Base-by-base conservation (phyloP, 139 green algal species). In the Limnomonas spitsbergensis region DNA sequence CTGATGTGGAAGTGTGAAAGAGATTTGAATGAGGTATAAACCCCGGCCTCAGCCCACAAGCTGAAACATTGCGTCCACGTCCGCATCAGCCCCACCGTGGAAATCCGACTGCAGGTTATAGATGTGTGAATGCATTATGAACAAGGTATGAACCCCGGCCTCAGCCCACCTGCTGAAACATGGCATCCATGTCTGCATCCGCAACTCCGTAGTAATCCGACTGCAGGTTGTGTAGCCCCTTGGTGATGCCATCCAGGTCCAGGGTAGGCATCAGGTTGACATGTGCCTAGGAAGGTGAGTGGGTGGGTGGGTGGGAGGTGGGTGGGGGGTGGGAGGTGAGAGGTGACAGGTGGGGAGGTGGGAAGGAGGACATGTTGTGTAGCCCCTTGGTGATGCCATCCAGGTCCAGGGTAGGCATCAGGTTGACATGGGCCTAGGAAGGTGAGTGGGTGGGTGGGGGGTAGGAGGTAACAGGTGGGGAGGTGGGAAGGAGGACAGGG, bases 11-110 rank as follows among this genome's bases (percentile, higher is more conserved):
- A n/a, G n/a, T n/a, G n/a, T n/a, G n/a, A n/a, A n/a, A n/a, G n/a
- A n/a, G n/a, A n/a, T n/a, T n/a, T n/a, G n/a, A n/a, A n/a, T n/a
- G n/a, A n/a, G n/a, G n/a, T n/a, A n/a, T n/a, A n/a, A n/a, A n/a
- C n/a, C n/a, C n/a, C n/a, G n/a, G n/a, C n/a, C n/a, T n/a, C n/a
- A n/a, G 47, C 76, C 1, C 37, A 80, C 76, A 72, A 84, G 78
- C 38, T 56, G 34, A 38, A 87, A 87, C 82, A 87, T 87, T 20
- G 78, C 74, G 56, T 87, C 82, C 78, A 83, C 72, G 37, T 87
- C 82, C 2, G 82, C 78, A 37, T 87, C 82, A 35, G 78, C 82
- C 35, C 81, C 74, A 69, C 75, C 40, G 54, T 72, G 53, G 38
- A 80, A 87, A 32, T 84, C 73, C 9, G 35, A n/a, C 39, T 81